A percentile compares a stretch with the other conserved stretches of the same genome.
phyloP scores from a whole-genome alignment of 306 rosid species.

The Dryas alaskensis region DNA sequence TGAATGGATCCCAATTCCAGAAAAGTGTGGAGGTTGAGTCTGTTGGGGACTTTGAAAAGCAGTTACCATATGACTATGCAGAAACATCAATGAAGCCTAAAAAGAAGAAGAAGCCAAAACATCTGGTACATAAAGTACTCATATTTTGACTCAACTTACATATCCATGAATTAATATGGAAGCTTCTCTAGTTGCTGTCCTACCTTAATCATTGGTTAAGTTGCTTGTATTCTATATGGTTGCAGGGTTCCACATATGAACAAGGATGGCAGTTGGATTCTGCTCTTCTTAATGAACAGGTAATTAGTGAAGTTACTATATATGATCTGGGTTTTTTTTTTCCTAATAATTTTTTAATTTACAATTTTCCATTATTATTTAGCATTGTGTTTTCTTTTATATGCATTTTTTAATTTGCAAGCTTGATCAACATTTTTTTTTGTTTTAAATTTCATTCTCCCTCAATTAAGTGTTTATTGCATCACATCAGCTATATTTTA shows the following conservation, averaged over 20 bases:
- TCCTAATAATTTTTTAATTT: neutral
- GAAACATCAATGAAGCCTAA: constrained; percentile 88
- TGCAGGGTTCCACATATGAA: constrained; percentile 76
- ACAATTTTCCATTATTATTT: neutral
- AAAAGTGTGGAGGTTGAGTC: constrained; percentile 94
- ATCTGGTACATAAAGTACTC: constrained; percentile 52
- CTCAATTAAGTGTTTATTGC: neutral
- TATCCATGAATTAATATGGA: constrained; percentile 10
- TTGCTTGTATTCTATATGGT: constrained; percentile 31
- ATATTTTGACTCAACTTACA: constrained; percentile 21
- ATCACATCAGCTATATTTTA: constrained; percentile 16
- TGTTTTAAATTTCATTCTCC: neutral
- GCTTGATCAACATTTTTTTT: neutral
- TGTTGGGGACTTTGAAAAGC: constrained; percentile 73
- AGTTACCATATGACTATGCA: constrained; percentile 68
- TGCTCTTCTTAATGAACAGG: constrained; percentile 64
- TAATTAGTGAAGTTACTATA: constrained; percentile 24
- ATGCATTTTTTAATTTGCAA: neutral
- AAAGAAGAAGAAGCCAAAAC: constrained; percentile 91
- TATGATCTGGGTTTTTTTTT: neutral
- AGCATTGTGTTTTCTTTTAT: neutral
- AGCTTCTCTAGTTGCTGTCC: constrained; percentile 16
- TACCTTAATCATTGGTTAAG: constrained; percentile 22
- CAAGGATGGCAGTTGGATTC: constrained; percentile 91
- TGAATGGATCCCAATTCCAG: constrained; percentile 75